phyloP scores from a whole-genome alignment of 2,329 filamentous ascomycete species.

The Neonectria hederae region DNA sequence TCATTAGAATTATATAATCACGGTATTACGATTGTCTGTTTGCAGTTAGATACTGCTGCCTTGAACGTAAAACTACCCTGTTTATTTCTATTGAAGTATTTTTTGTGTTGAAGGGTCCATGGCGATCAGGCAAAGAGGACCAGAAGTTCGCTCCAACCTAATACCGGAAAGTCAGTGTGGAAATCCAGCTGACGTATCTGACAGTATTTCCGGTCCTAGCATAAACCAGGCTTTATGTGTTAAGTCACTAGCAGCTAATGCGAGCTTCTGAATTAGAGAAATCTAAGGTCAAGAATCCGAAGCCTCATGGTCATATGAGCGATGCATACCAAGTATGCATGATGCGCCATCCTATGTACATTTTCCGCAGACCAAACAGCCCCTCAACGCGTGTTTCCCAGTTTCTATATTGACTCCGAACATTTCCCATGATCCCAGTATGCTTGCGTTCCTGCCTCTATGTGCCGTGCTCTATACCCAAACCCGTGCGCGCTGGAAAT shows the following conservation, averaged over 20 bases:
- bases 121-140: too few species aligned
- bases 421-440: slow-evolving; percentile 36
- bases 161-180: too few species aligned
- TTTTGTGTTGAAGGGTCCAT: too few species aligned
- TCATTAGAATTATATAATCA: background rate
- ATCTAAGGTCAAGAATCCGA: background rate
- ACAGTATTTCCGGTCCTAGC: background rate
- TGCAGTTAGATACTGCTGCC: background rate
- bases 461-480: slow-evolving; percentile 39
- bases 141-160: too few species aligned
- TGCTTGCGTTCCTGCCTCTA: slow-evolving; percentile 43
- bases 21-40: background rate
- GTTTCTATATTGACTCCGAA: slow-evolving; percentile 41
- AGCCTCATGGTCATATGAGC: slow-evolving; percentile 30
- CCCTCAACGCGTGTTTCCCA: slow-evolving; percentile 25
- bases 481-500: slow-evolving; percentile 34
- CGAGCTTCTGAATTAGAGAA: background rate
- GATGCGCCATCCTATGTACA: slow-evolving; percentile 36
- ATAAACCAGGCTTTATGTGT: too few species aligned
- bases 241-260: background rate
- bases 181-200: background rate
- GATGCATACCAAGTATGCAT: slow-evolving; percentile 26
- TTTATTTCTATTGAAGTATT: background rate
- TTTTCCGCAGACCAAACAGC: slow-evolving; percentile 28
- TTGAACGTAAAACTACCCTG: too few species aligned